Evolutionary conservation across 2,329 filamentous ascomycete genomes (phyloP).

Genomic region (Dothideomycetidae sp.): DNA sequence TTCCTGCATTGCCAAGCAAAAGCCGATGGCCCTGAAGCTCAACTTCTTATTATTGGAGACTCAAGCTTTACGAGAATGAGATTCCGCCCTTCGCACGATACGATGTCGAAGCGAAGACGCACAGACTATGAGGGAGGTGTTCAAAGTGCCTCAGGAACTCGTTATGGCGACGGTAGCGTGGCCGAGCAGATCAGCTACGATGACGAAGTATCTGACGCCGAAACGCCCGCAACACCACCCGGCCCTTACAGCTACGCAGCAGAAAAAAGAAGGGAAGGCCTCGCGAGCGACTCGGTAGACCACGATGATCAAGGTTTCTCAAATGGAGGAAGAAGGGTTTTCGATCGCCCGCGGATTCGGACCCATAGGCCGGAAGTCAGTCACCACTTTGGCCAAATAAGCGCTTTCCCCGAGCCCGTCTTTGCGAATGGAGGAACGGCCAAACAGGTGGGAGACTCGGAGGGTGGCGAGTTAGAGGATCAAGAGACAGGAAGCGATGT

Average conservation of each 20-base stretch:
- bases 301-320: neutral
- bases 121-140: conserved; percentile 6
- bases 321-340: neutral
- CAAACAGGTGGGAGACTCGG: neutral
- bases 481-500: neutral
- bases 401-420: conserved; percentile 49
- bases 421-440: neutral
- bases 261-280: conserved; percentile 10
- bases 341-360: conserved; percentile 1
- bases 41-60: neutral
- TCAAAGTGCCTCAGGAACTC: neutral
- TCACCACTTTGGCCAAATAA: conserved; percentile 55
- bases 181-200: conserved; percentile 6
- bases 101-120: conserved; percentile 8
- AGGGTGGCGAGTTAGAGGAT: too few species aligned
- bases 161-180: neutral
- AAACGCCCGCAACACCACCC: neutral
- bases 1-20: too few species aligned
- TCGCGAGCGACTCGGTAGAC: conserved; percentile 8
- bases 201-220: neutral
- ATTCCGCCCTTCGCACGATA: neutral
- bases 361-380: conserved; percentile 35
- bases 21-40: too few species aligned
- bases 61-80: neutral
- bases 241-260: conserved; percentile 8